These are phyloP conservation scores for Kurtzmaniella fragi DNA, from an alignment of 805 yeast genomes.

Conservation along the genomic window DNA sequence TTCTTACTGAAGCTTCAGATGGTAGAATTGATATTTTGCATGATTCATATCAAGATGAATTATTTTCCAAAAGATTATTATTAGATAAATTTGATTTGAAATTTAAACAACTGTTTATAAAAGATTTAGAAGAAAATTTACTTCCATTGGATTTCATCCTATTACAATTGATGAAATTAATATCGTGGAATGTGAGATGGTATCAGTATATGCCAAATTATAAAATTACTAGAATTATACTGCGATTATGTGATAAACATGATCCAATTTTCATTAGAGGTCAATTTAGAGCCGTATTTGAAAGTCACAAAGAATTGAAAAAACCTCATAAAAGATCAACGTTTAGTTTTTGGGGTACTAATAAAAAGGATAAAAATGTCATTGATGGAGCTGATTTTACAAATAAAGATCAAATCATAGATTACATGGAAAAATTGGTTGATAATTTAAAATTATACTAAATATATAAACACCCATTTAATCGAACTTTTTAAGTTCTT, in stretches of 20 bases:
- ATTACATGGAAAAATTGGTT: constrained; percentile 24
- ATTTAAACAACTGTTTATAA: constrained; percentile 16
- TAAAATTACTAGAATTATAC: constrained; percentile 38
- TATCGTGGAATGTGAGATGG: constrained; percentile 64
- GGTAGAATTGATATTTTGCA: constrained; percentile 26
- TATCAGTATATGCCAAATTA: constrained; percentile 50
- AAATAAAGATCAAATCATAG: constrained; percentile 27
- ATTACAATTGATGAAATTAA: constrained; percentile 38
- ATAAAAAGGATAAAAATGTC: constrained; percentile 5
- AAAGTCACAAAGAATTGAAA: constrained; percentile 18
- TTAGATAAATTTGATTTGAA: constrained; percentile 15
- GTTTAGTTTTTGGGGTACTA: constrained; percentile 5
- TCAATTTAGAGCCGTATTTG: constrained; percentile 34
- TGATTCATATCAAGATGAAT: constrained; percentile 22
- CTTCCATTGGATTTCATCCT: constrained; percentile 30
- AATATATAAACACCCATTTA: not conserved
- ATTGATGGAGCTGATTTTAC: constrained; percentile 17
- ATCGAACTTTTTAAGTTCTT: not conserved
- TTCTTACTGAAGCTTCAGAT: constrained; percentile 28
- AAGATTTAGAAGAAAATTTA: constrained; percentile 21
- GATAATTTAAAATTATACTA: constrained; percentile 17
- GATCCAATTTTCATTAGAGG: constrained; percentile 38
- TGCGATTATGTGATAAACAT: constrained; percentile 35
- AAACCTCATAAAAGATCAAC: not conserved
- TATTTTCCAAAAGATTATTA: constrained; percentile 30